Conservation (phyloP, 352 stramenopile genomes). For the Globisporangium acanthophoron region DNA sequence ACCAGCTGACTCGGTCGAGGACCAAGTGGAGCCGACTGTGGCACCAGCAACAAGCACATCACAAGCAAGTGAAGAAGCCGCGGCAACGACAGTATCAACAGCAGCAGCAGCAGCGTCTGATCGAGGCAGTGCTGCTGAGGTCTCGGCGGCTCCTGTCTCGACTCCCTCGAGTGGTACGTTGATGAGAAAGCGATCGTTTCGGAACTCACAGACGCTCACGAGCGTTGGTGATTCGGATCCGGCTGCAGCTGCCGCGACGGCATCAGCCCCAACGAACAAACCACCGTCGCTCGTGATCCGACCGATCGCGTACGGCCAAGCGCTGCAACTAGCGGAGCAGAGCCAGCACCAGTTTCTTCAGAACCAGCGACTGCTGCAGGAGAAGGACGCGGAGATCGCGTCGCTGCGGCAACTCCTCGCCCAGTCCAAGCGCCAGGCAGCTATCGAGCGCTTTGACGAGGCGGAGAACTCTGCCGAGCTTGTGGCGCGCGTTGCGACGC, state of each 20-base stretch:
- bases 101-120: neutral
- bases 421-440: constrained; percentile 12
- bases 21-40: neutral
- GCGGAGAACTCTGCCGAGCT: constrained; percentile 2
- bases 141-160: neutral
- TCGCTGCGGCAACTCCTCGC: constrained; percentile 34
- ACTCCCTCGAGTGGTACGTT: neutral
- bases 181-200: constrained; percentile 1
- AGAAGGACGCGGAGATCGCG: constrained; percentile 65
- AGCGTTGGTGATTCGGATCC: neutral
- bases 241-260: neutral
- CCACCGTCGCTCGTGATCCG: constrained; percentile 55
- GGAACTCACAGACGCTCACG: neutral
- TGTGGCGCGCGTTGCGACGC: constrained; percentile 1
- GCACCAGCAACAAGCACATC: neutral
- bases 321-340: constrained; percentile 58
- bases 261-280: constrained; percentile 8
- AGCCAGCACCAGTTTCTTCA: constrained; percentile 50
- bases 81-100: neutral
- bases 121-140: neutral
- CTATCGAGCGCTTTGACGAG: constrained; percentile 12
- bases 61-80: neutral
- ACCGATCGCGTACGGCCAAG: constrained; percentile 67
- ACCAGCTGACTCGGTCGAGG: neutral
- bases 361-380: constrained; percentile 53